A percentile compares a stretch with the other conserved stretches of the same genome.
Evolutionary conservation across 768 basidiomycete genomes (phyloP).

Genomic region (Udeniomyces megalosporus): DNA sequence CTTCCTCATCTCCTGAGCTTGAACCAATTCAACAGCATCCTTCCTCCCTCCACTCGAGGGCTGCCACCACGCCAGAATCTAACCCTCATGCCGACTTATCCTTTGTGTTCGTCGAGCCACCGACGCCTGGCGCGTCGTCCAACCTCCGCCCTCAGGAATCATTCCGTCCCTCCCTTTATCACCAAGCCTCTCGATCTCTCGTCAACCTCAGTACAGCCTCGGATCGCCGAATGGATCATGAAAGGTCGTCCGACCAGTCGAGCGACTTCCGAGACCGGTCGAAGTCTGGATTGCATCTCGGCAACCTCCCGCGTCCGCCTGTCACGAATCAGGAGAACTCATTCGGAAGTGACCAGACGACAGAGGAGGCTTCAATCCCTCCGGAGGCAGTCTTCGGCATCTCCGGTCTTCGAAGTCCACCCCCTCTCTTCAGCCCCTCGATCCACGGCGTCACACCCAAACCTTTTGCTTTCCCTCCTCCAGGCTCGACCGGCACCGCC

Average conservation of each 20-base stretch:
- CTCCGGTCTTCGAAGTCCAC: background rate
- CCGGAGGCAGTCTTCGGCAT: no score
- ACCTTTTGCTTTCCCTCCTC: background rate
- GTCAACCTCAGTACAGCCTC: conserved; percentile 17
- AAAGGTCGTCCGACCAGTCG: no score
- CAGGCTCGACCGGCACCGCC: background rate
- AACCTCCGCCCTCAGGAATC: conserved; percentile 4
- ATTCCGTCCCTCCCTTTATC: conserved; percentile 18
- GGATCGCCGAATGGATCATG: conserved; percentile 15
- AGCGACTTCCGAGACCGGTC: no score
- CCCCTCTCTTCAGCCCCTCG: background rate
- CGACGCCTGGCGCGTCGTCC: conserved; percentile 6
- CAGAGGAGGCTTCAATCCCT: no score
- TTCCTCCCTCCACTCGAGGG: background rate
- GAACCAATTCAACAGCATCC: background rate
- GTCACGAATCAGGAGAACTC: no score
- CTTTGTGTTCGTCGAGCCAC: conserved; percentile 9
- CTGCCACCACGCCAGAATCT: background rate
- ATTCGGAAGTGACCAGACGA: no score
- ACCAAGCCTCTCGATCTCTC: conserved; percentile 19
- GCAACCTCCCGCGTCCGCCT: no score
- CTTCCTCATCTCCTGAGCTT: background rate
- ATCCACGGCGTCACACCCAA: background rate
- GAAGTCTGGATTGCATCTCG: conserved; percentile 3
- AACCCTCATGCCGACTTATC: background rate